phyloP scores from a whole-genome alignment of 2,329 filamentous ascomycete species.

The Cercospora sp. region DNA sequence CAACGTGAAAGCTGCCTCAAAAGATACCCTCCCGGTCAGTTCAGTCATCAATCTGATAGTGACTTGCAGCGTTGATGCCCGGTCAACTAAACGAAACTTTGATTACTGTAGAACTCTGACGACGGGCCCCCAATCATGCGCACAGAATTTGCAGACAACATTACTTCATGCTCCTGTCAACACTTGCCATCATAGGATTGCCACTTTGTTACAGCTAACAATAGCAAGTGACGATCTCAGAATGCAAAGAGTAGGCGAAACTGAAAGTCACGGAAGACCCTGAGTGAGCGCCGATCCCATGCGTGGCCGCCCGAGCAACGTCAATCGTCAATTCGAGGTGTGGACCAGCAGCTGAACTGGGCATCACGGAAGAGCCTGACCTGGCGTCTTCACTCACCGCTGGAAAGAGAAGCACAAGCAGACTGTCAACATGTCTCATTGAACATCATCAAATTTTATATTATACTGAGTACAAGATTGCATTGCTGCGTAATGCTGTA shows the following conservation, averaged over 20 bases:
- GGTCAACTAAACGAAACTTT: not conserved
- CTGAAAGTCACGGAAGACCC: not conserved
- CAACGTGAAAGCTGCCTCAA: not conserved
- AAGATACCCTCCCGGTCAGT: not conserved
- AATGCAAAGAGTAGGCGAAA: not conserved
- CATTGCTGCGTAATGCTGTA: not conserved
- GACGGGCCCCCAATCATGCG: not conserved
- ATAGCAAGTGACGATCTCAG: not conserved
- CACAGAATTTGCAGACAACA: not conserved
- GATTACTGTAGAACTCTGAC: not conserved
- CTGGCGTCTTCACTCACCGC: not conserved
- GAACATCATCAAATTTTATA: not conserved
- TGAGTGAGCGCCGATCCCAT: not conserved
- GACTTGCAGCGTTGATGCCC: not conserved
- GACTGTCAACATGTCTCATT: not conserved
- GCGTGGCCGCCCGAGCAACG: not conserved
- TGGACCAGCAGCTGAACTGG: not conserved
- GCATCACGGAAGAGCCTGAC: not conserved
- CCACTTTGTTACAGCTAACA: constrained; percentile 1
- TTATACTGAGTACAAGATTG: not conserved
- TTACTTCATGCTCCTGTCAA: not conserved
- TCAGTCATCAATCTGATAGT: not conserved
- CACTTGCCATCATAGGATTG: not conserved
- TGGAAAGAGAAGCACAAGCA: not conserved
- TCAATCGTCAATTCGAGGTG: not conserved